Evolutionary conservation across 495 filamentous ascomycete genomes (phyloP), one percentile per base, ranked within the genome.

Genomic region (Hypoxylon intermedium): DNA sequence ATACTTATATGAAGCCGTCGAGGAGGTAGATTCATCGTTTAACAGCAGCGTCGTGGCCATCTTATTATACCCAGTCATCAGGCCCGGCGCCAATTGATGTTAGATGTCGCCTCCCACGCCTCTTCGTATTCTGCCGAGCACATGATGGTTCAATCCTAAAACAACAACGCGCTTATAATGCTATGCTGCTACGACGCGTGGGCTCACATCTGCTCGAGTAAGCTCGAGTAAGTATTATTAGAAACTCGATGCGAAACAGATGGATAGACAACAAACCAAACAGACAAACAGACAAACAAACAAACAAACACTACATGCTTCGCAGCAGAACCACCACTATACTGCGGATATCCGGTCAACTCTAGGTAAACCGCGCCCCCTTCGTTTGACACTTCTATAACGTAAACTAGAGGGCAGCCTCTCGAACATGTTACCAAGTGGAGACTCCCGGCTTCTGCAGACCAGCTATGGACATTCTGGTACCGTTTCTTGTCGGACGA

Each of bases 321-420:
- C 21, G 21, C 55, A 45, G 19, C 37, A 36, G 18, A 57, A 21
- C 30, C 41, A 41, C 53, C 15, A 3, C 26, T 21, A 47, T 55
- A n/a, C 53, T 62, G 63, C 63, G 57, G 63, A 62, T 65, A 56
- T 57, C 62, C 62, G 62, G 16, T 20, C 56, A 60, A 60, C 56
- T 41, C 62, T 60, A n/a, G n/a, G n/a, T n/a, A 65, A 52, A 13
- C 24, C 12, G 46, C 31, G 1, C 4, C 47, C 15, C 15, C 24
- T 33, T 34, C 34, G 19, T 24, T 47, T 48, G 33, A 47, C 44
- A 50, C 30, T 45, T 37, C 24, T 48, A 46, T 45, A 53, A 57
- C 46, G 52, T 60, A 47, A 48, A 42, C 40, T 49, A 24, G 38
- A 55, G 37, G 41, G 40, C 37, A 13, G 52, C 37, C 38, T 54